Base-by-base conservation (phyloP, 2,329 filamentous ascomycete genomes). In the Calonectria ilicicola region DNA sequence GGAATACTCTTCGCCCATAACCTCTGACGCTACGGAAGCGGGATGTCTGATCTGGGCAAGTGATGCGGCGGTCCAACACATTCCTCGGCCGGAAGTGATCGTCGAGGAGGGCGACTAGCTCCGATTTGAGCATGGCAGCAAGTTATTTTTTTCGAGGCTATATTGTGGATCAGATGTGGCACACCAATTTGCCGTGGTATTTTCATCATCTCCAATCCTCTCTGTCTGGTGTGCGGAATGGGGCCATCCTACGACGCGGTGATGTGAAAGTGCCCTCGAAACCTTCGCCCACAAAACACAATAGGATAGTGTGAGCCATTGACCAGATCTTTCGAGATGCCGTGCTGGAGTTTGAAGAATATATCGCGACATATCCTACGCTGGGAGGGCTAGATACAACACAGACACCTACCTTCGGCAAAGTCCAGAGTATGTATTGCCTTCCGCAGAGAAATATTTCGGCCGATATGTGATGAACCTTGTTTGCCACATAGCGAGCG, bases 51-150 rank as follows among this genome's bases (percentile, higher is more conserved):
- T 56, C 47, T 56, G 53, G 53, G 27, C 56, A 32, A 60, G 29
- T 26, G 40, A 29, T 67, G 49, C 35, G 32, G 40, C 6, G 40
- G 21, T 49, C 46, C 44, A 35, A 60, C 53, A 67, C 65, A 67
- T 67, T 67, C 65, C 65, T 62, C 53, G 53, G 51, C 56, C 62
- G n/a, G 29, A 60, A 49, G 51, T 58, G 51, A 67, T 67, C 51
- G 53, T 27, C 65, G 9, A 47, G 17, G 23, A 49, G 44, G 4
- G 19, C 6, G n/a, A 27, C 51, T 56, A 62, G 19, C 35, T 47
- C 42, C 65, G 29, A 67, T 44, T 47, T 19, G 17, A 60, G n/a
- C 21, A 21, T 47, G 32, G n/a, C 42, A n/a, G n/a, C 42, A 47
- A 46, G 51, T 23, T 47, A 27, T 65, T 56, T 67, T 60, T 42